Evolutionary conservation across 2,329 filamentous ascomycete species (phyloP).

Genomic region (Pseudogymnoascus sp.): DNA sequence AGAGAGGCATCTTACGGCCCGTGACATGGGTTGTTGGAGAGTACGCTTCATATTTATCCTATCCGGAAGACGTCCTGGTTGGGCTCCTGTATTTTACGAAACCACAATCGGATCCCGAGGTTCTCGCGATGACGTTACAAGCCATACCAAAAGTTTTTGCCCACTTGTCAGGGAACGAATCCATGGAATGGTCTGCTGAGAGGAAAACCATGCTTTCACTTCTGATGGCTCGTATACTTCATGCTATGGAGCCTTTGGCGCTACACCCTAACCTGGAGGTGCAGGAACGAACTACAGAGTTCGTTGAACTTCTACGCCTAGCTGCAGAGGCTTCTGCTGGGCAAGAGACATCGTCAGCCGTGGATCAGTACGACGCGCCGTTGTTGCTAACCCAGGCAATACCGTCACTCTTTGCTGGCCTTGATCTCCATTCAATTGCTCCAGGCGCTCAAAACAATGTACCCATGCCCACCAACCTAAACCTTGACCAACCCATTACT

Average conservation of each 20-base stretch:
- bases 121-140: constrained; percentile 74
- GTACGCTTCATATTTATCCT: constrained; percentile 64
- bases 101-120: constrained; percentile 49
- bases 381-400: constrained; percentile 84
- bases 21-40: constrained; percentile 84
- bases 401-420: constrained; percentile 74
- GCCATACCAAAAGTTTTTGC: constrained; percentile 80
- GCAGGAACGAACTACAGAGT: constrained; percentile 89
- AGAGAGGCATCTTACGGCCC: constrained; percentile 62
- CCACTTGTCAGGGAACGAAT: constrained; percentile 56
- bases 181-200: constrained; percentile 60
- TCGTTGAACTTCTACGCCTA: constrained; percentile 79
- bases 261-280: constrained; percentile 85
- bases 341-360: constrained; percentile 50
- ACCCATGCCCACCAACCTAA: constrained; percentile 64
- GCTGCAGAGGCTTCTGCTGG: constrained; percentile 71
- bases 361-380: constrained; percentile 58
- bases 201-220: constrained; percentile 68
- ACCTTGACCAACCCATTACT: constrained; percentile 78
- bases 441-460: constrained; percentile 76
- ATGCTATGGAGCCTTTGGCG: constrained; percentile 70
- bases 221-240: constrained; percentile 70
- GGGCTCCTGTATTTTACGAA: constrained; percentile 60
- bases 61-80: constrained; percentile 63
- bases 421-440: constrained; percentile 89